phyloP scores from a whole-genome alignment of 495 filamentous ascomycete species.

The Penicillium lagena region DNA sequence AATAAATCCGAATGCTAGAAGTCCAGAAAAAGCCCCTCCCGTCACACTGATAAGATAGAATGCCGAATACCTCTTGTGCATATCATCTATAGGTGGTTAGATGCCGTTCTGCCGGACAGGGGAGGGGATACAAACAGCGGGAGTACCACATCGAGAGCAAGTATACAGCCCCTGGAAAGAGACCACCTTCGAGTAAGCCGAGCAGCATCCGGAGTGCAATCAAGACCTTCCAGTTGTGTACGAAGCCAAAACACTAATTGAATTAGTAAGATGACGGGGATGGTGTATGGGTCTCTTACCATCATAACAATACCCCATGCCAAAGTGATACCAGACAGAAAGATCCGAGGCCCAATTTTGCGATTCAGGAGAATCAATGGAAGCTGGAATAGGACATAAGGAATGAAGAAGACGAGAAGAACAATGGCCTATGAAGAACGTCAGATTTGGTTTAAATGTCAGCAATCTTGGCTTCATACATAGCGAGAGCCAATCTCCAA shows the following conservation, averaged over 20 bases:
- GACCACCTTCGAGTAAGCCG: conserved; percentile 52
- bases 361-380: conserved; percentile 1
- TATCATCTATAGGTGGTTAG: conserved; percentile 25
- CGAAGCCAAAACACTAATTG: conserved; percentile 30
- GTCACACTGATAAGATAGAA: conserved; percentile 48
- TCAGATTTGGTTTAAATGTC: neutral
- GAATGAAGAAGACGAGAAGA: conserved; percentile 4
- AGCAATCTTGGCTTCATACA: neutral
- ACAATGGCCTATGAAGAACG: neutral
- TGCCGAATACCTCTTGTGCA: conserved; percentile 50
- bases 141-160: conserved; percentile 20
- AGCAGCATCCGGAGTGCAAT: conserved; percentile 45
- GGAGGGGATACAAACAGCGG: no score
- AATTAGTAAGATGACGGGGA: no score
- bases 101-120: no score
- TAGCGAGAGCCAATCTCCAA: neutral
- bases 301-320: conserved; percentile 7
- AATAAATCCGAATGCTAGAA: conserved; percentile 53
- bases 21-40: conserved; percentile 48
- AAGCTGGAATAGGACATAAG: conserved; percentile 4
- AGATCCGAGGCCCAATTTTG: conserved; percentile 4
- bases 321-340: conserved; percentile 1
- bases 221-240: conserved; percentile 37
- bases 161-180: conserved; percentile 50
- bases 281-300: neutral